These are phyloP conservation scores for Solanum etuberosum DNA, from an alignment of 257 asterid species.

Conservation along the genomic window DNA sequence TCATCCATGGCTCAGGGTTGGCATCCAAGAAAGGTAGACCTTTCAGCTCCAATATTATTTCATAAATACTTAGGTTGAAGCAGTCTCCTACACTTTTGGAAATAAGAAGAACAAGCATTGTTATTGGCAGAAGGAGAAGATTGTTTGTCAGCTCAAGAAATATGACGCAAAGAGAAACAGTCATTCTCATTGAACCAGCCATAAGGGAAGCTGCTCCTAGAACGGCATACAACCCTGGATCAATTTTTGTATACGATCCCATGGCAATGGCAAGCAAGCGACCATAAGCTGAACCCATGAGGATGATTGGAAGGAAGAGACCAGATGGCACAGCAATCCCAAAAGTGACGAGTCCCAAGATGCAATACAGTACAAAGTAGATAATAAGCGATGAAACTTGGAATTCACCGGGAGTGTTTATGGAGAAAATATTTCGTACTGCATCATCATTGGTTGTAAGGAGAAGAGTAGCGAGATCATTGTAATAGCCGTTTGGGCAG, in stretches of 20 bases:
- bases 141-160: constrained; percentile 91
- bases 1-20: constrained; percentile 92
- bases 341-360: constrained; percentile 72
- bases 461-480: constrained; percentile 81
- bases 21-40: constrained; percentile 92
- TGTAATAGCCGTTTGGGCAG: constrained; percentile 85
- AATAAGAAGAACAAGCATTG: constrained; percentile 72
- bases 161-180: constrained; percentile 83
- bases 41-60: constrained; percentile 74
- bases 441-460: constrained; percentile 79
- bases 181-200: constrained; percentile 99
- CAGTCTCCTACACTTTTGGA: constrained; percentile 90
- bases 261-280: constrained; percentile 70
- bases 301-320: constrained; percentile 86
- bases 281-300: constrained; percentile 95
- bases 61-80: constrained; percentile 90
- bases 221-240: constrained; percentile 78
- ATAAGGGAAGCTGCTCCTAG: constrained; percentile 91
- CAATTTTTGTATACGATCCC: constrained; percentile 76
- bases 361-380: constrained; percentile 57
- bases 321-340: constrained; percentile 98
- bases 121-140: constrained; percentile 80
- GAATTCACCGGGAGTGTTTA: constrained; percentile 58
- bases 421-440: constrained; percentile 72
- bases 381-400: constrained; percentile 39